Conservation (phyloP, 1,284 basidiomycete species). For the Lignosus rhinocerotis region DNA sequence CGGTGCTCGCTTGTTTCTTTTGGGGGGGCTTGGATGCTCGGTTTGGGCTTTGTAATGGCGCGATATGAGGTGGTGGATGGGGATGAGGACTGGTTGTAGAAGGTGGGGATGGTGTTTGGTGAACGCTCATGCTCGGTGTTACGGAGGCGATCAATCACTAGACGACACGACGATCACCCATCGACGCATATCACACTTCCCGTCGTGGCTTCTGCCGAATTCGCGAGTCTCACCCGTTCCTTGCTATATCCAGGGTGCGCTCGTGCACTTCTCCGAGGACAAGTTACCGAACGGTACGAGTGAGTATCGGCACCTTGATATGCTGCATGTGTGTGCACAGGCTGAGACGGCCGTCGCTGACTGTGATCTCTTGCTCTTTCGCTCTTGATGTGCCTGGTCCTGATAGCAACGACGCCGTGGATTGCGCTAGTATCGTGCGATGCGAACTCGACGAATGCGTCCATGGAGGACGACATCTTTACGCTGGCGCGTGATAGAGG, state of each 20-base stretch:
- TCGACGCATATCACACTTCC: too few relatives aligned
- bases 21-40: too few relatives aligned
- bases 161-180: too few relatives aligned
- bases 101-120: too few relatives aligned
- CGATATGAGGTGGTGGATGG: too few relatives aligned
- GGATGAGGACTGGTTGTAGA: too few relatives aligned
- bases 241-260: constrained; percentile 53
- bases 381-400: too few relatives aligned
- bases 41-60: too few relatives aligned
- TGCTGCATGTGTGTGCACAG: not conserved
- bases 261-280: constrained; percentile 79
- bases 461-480: constrained; percentile 69
- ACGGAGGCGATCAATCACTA: too few relatives aligned
- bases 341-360: not conserved
- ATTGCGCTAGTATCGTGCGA: constrained; percentile 87
- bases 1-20: too few relatives aligned
- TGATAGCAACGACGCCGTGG: constrained; percentile 77
- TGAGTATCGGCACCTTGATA: constrained; percentile 31
- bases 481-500: constrained; percentile 76
- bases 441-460: constrained; percentile 64
- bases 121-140: too few relatives aligned
- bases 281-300: constrained; percentile 30
- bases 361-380: not conserved
- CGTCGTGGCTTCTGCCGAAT: not conserved
- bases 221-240: not conserved